Base-by-base conservation (phyloP, 2,329 filamentous ascomycete genomes). In the Xylariales sp. region DNA sequence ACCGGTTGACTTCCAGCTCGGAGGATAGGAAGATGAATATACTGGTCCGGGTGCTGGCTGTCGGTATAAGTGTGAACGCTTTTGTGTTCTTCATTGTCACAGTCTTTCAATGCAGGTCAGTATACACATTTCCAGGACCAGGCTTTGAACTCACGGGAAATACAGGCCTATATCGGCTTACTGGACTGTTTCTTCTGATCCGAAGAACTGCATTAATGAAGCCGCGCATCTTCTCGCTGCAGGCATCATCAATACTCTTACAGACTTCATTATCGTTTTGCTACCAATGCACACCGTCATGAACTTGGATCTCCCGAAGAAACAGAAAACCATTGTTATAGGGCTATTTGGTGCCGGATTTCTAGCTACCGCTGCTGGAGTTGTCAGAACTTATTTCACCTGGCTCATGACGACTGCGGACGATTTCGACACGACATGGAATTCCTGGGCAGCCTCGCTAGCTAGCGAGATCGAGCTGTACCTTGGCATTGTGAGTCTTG, bases 231-330 rank as follows among this genome's bases (percentile, higher is more conserved):
- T 78, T 20, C 65, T 76, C 21, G 66, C 68, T 25, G 67, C 78
- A 25, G 76, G 78, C 2, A 70, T 75, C 20, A 68, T 80, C 47
- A 82, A 82, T 56, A 80, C 80, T 34, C 51, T 73, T 31, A 80
- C 76, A 5, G 77, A 83, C 55, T 68, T 82, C 31, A 53, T 73
- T 9, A 68, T 74, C n/a, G 72, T 74, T 25, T 52, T 71, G 0
- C 58, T 80, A 3, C 75, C 74, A 1, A 67, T 78, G 33, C 63
- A 63, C 16, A 69, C 67, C 3, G 62, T 75, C 7, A 58, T 67
- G 48, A 56, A 60, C 12, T 54, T 74, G 1, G 64, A 71, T 37
- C 59, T 78, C 27, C 69, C 72, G 1, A 47, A 51, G 9, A 68
- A 64, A 32, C 73, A 78, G 44, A 68, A 67, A 25, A 44, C 67